These are phyloP conservation scores for Tuber melanosporum DNA, from an alignment of 495 filamentous ascomycete species.

Conservation along the genomic window DNA sequence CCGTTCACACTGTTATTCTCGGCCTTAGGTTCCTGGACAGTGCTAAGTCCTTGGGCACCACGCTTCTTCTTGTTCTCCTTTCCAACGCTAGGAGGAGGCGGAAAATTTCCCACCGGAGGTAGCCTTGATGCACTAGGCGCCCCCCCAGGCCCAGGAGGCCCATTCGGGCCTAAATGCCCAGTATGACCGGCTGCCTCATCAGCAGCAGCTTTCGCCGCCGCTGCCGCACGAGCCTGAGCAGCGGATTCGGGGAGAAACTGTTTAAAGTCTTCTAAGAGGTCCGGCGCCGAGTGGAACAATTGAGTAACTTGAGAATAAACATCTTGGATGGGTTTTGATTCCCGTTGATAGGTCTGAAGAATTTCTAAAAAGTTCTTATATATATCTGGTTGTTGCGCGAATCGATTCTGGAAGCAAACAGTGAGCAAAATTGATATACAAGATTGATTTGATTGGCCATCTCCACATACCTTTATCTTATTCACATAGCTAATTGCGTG, in stretches of 20 bases:
- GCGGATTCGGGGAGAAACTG: conserved; percentile 97
- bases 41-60: conserved; percentile 34
- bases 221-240: conserved; percentile 72
- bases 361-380: conserved; percentile 99
- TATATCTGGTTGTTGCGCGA: conserved; percentile 88
- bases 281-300: conserved; percentile 87
- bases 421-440: conserved; percentile 9
- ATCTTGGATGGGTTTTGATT: conserved; percentile 97
- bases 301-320: conserved; percentile 96
- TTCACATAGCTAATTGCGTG: conserved; percentile 99
- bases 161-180: conserved; percentile 47
- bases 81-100: conserved; percentile 68
- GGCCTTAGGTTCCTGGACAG: conserved; percentile 31
- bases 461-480: conserved; percentile 81
- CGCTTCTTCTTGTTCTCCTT: conserved; percentile 78
- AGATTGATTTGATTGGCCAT: background rate
- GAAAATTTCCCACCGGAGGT: conserved; percentile 92
- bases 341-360: conserved; percentile 94
- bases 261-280: conserved; percentile 97
- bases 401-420: conserved; percentile 67
- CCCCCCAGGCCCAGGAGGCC: conserved; percentile 48
- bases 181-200: conserved; percentile 54
- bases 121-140: conserved; percentile 61
- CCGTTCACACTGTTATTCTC: conserved; percentile 30
- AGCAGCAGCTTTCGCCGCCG: conserved; percentile 61